Evolutionary conservation across 2,329 filamentous ascomycete species (phyloP).

Genomic region (Cladosporium sp.): DNA sequence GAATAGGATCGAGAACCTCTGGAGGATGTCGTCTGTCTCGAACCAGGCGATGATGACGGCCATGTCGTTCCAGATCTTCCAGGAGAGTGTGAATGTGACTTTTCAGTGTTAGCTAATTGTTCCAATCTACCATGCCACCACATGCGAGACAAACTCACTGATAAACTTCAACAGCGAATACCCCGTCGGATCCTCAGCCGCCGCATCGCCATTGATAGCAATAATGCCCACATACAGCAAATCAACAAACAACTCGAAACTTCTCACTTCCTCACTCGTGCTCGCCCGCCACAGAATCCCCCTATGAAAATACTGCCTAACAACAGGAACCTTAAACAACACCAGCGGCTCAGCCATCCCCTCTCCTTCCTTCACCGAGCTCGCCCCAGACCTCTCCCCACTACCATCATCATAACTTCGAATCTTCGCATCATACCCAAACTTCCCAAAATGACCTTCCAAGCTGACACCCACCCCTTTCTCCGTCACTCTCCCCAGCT

Average conservation of each 20-base stretch:
- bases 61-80: constrained; percentile 62
- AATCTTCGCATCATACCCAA: constrained; percentile 58
- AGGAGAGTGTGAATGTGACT: constrained; percentile 59
- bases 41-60: constrained; percentile 58
- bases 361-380: constrained; percentile 22
- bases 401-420: constrained; percentile 31
- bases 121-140: too few species aligned
- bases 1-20: constrained; percentile 57
- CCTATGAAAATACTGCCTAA: constrained; percentile 64
- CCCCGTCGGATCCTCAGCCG: constrained; percentile 53
- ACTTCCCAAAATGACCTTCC: constrained; percentile 60
- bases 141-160: constrained; percentile 26
- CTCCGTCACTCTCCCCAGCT: constrained; percentile 52
- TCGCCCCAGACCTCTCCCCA: constrained; percentile 14
- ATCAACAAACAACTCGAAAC: constrained; percentile 55
- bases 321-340: constrained; percentile 56
- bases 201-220: constrained; percentile 59
- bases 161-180: constrained; percentile 55
- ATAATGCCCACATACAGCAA: constrained; percentile 62
- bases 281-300: constrained; percentile 60
- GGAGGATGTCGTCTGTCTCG: constrained; percentile 57
- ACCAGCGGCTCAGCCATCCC: constrained; percentile 40
- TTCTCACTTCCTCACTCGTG: constrained; percentile 56
- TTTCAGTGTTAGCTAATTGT: too few species aligned
- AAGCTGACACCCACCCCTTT: constrained; percentile 53